Percentiles rank a stretch among this genome's conserved stretches.
phyloP scores from a whole-genome alignment of 2,329 filamentous ascomycete genomes.

The Botrytis paeoniae region DNA sequence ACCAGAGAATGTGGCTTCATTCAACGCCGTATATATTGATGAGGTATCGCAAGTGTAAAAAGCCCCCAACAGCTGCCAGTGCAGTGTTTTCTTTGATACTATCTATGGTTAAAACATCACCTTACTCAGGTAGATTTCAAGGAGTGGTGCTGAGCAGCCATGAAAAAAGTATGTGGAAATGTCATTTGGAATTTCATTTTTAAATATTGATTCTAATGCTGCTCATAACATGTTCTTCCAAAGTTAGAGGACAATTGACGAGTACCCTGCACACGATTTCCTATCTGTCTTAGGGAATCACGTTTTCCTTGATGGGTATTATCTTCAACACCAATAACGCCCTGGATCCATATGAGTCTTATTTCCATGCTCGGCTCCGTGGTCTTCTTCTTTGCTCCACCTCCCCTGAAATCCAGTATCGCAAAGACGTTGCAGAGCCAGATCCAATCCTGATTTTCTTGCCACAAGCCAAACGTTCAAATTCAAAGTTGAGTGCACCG shows the following conservation, averaged over 20 bases:
- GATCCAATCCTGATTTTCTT: neutral
- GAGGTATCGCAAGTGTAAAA: too few species aligned
- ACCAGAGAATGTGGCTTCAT: neutral
- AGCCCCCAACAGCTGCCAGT: neutral
- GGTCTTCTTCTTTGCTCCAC: neutral
- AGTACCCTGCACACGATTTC: too few species aligned
- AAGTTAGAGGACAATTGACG: neutral
- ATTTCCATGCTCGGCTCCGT: neutral
- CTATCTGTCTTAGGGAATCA: too few species aligned
- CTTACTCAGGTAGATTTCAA: neutral
- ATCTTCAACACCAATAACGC: neutral
- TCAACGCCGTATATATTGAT: neutral
- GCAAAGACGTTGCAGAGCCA: neutral
- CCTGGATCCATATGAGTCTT: rapidly evolving
- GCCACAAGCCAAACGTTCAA: neutral
- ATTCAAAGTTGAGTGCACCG: neutral
- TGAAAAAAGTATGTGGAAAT: neutral
- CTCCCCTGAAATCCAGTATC: neutral
- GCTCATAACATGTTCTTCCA: neutral
- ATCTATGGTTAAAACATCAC: neutral
- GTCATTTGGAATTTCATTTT: neutral
- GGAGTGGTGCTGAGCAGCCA: neutral
- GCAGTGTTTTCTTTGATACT: neutral
- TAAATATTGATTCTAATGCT: neutral
- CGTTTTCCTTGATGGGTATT: neutral